Evolutionary conservation across 2,329 filamentous ascomycete species (phyloP).

Genomic region (Beauveria sp.): DNA sequence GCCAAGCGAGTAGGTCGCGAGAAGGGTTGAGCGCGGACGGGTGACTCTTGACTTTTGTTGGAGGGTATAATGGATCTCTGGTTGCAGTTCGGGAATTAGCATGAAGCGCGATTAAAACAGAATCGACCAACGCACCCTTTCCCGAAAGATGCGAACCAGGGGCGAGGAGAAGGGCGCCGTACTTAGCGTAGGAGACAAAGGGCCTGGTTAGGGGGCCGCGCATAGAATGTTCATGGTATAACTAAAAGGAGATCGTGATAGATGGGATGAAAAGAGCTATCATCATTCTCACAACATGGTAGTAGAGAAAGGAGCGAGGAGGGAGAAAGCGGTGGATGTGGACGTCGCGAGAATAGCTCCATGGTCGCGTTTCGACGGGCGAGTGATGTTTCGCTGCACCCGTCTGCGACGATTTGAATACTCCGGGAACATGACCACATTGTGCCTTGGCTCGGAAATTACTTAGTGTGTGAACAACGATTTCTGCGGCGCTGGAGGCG

Average conservation of each 20-base stretch:
- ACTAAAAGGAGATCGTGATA: not conserved
- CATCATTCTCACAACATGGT: not conserved
- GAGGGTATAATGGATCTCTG: not conserved
- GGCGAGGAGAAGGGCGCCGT: not conserved
- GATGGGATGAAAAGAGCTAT: not conserved
- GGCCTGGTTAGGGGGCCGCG: not conserved
- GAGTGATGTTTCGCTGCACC: not conserved
- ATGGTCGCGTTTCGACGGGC: slow-evolving; percentile 4
- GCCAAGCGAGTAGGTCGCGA: not conserved
- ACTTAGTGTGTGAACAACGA: no score
- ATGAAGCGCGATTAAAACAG: not conserved
- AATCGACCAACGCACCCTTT: not conserved
- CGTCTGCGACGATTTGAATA: not conserved
- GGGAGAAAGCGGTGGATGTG: not conserved
- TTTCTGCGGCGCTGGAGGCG: slow-evolving; percentile 1
- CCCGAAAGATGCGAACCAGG: not conserved
- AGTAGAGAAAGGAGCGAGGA: not conserved
- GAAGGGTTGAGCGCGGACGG: not conserved
- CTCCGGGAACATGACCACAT: not conserved
- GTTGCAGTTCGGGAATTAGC: not conserved
- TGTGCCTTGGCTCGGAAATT: no score
- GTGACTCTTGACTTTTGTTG: not conserved
- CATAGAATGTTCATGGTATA: not conserved
- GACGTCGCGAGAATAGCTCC: not conserved
- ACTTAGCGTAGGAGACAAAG: not conserved